Base-by-base conservation (phyloP, 2,329 filamentous ascomycete species). In the Aureobasidium namibiae region DNA sequence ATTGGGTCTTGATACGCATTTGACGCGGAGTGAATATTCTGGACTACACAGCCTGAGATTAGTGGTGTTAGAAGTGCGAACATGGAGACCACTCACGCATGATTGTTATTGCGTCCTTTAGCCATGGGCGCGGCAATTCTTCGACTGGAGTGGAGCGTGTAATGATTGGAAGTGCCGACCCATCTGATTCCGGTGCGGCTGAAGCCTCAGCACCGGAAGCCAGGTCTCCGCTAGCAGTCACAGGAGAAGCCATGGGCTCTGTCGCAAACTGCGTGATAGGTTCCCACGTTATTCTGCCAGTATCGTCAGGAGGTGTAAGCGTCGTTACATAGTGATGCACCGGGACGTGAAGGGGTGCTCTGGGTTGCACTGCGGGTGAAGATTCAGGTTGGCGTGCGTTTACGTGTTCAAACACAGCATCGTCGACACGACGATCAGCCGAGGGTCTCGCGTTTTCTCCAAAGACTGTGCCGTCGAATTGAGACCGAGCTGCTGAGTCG, bases 291-390 rank as follows among this genome's bases (percentile, higher is more conserved):
- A 74, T 67, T 45, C 71, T 69, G 36, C 73, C 73, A 23, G 68
- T 65, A 56, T 79, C 76, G 46, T 72, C 72, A 11, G 76, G 76
- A 57, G 76, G 76, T 10, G 76, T 79, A 54, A 76, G 69, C 45
- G 72, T 72, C 46, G 74, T 68, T n/a, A 78, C 65, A 65, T 70
- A 67, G n/a, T 69, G 66, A 38, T 63, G 63, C 33, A 72, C 48
- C 18, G 66, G 64, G 16, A 58, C 67, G 59, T 67, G 68, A n/a
- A 72, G 65, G 41, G 65, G 64, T 38, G 64, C 65, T 61, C 42
- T 44, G 18, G 46, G 23, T 46, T 46, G 48, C n/a, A 44, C 42
- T 33, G 13, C 38, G 11, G 52, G 29, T 13, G 59, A 61, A 45
- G 29, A 23, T 13, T 41, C 45, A 29, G 36, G 36, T 16, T 46